phyloP scores from a whole-genome alignment of 2,329 filamentous ascomycete genomes.

The Diaporthe vaccinii region DNA sequence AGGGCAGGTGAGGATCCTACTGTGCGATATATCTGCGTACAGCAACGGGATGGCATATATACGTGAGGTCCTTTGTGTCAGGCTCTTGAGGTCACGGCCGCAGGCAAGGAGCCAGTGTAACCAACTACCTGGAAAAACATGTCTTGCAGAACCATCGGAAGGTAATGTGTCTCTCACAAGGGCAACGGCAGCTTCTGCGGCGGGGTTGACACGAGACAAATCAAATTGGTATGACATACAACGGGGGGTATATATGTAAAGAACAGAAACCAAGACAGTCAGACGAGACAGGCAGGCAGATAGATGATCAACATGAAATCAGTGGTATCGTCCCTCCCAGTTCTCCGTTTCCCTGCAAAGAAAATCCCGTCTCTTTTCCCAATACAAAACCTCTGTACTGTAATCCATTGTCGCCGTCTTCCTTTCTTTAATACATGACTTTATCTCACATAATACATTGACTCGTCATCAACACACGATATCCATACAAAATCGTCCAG shows the following conservation, averaged over 20 bases:
- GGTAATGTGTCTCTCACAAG: too few species aligned
- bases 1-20: fast-evolving
- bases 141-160: too few species aligned
- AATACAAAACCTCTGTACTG: background rate
- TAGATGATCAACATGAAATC: background rate
- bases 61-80: background rate
- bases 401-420: constrained; percentile 1
- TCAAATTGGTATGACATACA: background rate
- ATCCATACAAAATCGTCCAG: background rate
- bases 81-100: background rate
- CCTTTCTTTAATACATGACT: constrained; percentile 10
- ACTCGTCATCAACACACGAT: background rate
- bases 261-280: constrained; percentile 2
- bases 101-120: background rate
- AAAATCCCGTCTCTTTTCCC: background rate
- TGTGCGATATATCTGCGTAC: too few species aligned
- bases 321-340: constrained; percentile 14
- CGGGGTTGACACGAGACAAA: background rate
- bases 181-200: background rate
- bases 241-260: constrained; percentile 1
- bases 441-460: background rate
- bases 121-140: too few species aligned
- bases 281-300: background rate
- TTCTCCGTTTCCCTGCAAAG: background rate
- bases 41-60: too few species aligned